phyloP scores from a whole-genome alignment of 2,329 filamentous ascomycete species.

The Aspergillus tubingensis region DNA sequence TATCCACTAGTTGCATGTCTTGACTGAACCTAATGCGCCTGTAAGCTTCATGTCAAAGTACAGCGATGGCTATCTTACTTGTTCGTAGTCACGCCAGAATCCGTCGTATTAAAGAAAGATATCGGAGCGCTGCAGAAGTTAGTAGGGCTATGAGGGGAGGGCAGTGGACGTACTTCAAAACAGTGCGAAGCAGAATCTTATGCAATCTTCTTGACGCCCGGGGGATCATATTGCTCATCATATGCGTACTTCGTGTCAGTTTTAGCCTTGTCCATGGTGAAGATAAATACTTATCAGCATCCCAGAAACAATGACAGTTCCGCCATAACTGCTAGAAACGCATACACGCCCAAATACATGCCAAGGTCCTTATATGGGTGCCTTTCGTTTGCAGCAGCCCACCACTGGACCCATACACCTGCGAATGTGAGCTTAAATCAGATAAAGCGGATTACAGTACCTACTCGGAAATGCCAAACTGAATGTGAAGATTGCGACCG shows the following conservation, averaged over 20 bases:
- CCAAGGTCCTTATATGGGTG: neutral
- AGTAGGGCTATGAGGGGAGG: too few relatives aligned
- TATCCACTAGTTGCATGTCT: constrained; percentile 20
- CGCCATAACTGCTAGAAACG: neutral
- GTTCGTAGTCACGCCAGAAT: neutral
- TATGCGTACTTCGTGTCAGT: neutral
- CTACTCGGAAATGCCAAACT: constrained; percentile 6
- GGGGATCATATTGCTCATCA: neutral
- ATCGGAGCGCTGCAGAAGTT: constrained; percentile 12
- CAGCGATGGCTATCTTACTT: neutral
- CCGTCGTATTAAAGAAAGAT: constrained; percentile 17
- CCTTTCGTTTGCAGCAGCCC: neutral
- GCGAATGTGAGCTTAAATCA: neutral
- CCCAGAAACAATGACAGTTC: neutral
- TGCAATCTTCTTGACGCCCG: neutral
- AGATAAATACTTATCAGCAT: neutral
- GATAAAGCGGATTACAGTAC: neutral
- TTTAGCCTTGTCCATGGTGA: too few relatives aligned
- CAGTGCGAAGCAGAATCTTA: neutral
- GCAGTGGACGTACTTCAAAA: neutral
- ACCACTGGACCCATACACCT: constrained; percentile 3
- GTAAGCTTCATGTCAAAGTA: constrained; percentile 8
- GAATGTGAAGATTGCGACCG: neutral
- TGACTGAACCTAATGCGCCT: constrained; percentile 13
- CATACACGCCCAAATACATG: neutral